Evolutionary conservation across 225 moss, liverwort and hornwort species (phyloP).

Genomic region (Neckera pumila): DNA sequence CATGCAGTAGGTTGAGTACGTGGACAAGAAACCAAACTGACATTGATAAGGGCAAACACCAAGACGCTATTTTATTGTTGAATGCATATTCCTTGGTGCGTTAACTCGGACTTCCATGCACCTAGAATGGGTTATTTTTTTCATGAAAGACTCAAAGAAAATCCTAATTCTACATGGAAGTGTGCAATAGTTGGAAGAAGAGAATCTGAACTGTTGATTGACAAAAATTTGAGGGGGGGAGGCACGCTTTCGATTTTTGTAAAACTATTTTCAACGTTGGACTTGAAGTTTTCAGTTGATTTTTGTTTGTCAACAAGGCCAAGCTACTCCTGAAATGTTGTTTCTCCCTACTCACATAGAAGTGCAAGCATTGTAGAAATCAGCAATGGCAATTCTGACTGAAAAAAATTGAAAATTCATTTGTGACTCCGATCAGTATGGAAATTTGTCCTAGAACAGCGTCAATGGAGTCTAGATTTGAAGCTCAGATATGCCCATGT

Average conservation of each 20-base stretch:
- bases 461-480: neutral
- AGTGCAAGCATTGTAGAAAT: neutral
- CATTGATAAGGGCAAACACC: neutral
- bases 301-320: neutral
- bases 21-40: neutral
- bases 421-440: neutral
- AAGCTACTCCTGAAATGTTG: neutral
- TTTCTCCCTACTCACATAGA: neutral
- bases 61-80: neutral
- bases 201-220: neutral
- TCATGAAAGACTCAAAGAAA: neutral
- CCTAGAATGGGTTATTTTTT: neutral
- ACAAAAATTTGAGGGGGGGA: rapidly evolving
- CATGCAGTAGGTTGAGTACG: neutral
- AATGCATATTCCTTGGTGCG: neutral
- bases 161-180: neutral
- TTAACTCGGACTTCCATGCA: neutral
- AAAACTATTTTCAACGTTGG: neutral
- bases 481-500: neutral
- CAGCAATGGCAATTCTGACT: neutral
- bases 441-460: neutral
- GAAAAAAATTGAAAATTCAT: neutral
- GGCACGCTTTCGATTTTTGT: neutral
- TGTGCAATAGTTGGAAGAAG: neutral
- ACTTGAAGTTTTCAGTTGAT: neutral